Conservation (phyloP, 805 yeast genomes). For the Debaryomyces prosopidis region DNA sequence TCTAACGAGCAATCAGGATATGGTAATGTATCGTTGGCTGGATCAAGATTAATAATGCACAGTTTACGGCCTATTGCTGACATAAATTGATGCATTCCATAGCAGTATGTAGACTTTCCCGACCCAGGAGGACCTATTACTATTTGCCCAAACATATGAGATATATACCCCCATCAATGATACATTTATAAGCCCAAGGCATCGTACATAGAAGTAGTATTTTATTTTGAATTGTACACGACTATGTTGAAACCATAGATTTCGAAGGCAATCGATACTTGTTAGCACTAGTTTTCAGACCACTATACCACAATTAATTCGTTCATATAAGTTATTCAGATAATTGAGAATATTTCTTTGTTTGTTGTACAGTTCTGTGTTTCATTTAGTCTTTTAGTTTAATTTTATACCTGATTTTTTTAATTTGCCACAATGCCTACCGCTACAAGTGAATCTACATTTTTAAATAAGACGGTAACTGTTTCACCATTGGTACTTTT, state of each 20-base stretch:
- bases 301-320: not conserved
- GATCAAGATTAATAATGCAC: constrained; percentile 85
- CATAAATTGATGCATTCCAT: constrained; percentile 89
- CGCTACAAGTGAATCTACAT: constrained; percentile 34
- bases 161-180: not conserved
- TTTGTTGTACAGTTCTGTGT: constrained; percentile 12
- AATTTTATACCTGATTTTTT: constrained; percentile 2
- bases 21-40: constrained; percentile 74
- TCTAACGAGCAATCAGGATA: constrained; percentile 72
- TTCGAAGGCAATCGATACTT: not conserved
- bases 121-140: constrained; percentile 98
- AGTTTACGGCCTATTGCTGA: constrained; percentile 92
- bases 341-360: not conserved
- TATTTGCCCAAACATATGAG: constrained; percentile 72
- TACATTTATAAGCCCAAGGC: not conserved
- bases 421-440: constrained; percentile 19
- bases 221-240: not conserved
- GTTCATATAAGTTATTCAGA: too few species aligned
- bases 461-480: constrained; percentile 62
- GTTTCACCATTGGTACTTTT: constrained; percentile 95
- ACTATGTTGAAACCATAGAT: not conserved
- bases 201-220: not conserved
- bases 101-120: constrained; percentile 93
- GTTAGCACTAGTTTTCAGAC: too few species aligned
- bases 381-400: not conserved